These are phyloP conservation scores for Amanita pseudoporphyria DNA, from an alignment of 768 basidiomycete genomes.

Conservation along the genomic window DNA sequence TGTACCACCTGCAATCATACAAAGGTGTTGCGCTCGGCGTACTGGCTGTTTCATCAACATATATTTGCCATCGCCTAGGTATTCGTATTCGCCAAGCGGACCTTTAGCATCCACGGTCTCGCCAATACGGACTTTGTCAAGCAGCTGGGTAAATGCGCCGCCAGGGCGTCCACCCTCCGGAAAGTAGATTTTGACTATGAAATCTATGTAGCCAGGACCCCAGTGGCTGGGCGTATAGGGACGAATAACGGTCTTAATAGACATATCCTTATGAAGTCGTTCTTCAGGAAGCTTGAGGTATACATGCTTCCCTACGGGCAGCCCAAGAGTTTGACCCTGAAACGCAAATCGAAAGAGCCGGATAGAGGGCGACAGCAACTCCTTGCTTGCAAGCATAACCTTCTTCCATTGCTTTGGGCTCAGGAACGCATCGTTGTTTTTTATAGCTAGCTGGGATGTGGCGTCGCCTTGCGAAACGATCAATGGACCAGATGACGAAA, in stretches of 20 bases:
- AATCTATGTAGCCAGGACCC: slow-evolving; percentile 37
- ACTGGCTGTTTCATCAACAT: slow-evolving; percentile 27
- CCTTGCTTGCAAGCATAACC: slow-evolving; percentile 26
- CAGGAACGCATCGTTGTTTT: slow-evolving; percentile 22
- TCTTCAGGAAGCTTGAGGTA: slow-evolving; percentile 39
- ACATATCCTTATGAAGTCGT: slow-evolving; percentile 9
- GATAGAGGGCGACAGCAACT: slow-evolving; percentile 36
- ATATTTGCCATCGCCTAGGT: slow-evolving; percentile 29
- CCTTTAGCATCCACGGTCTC: slow-evolving; percentile 50
- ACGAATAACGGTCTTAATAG: slow-evolving; percentile 37
- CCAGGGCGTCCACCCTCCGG: slow-evolving; percentile 28
- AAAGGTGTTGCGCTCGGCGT: slow-evolving; percentile 29
- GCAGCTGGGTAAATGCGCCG: slow-evolving; percentile 43
- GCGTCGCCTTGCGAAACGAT: not conserved
- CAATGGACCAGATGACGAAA: slow-evolving; percentile 11
- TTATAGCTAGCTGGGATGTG: not conserved
- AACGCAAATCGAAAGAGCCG: slow-evolving; percentile 42
- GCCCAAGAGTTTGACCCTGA: slow-evolving; percentile 34
- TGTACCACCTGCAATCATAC: slow-evolving; percentile 49
- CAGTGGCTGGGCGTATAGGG: slow-evolving; percentile 43
- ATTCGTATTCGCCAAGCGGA: slow-evolving; percentile 47
- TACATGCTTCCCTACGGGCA: slow-evolving; percentile 53
- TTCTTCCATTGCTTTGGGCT: slow-evolving; percentile 38
- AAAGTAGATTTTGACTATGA: slow-evolving; percentile 45
- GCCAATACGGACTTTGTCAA: slow-evolving; percentile 33